phyloP scores from a whole-genome alignment of 208 protist genomes.

The Trypanosoma lewisi region DNA sequence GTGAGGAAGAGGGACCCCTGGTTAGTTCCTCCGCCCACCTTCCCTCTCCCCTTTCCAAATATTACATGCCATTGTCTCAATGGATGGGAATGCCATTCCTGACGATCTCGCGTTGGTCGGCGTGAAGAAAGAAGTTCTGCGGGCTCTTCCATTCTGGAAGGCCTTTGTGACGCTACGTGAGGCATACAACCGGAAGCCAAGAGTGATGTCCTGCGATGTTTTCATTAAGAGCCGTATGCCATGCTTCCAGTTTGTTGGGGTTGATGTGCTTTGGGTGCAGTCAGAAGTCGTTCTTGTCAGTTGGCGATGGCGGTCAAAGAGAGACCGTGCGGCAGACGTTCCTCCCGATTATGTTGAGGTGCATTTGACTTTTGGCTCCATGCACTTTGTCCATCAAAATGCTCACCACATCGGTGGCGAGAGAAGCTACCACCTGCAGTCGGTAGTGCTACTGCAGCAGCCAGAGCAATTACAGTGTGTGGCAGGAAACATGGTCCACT shows the following conservation, averaged over 20 bases:
- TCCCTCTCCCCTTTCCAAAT: not conserved
- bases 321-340: conserved; percentile 11
- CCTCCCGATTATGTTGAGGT: conserved; percentile 23
- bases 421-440: conserved; percentile 73
- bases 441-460: conserved; percentile 48
- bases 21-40: not conserved
- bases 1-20: not conserved
- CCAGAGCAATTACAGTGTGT: conserved; percentile 68
- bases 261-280: conserved; percentile 67
- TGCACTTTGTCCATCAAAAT: conserved; percentile 79
- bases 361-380: conserved; percentile 38
- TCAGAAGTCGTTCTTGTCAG: conserved; percentile 33
- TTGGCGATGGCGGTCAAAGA: conserved; percentile 10
- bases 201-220: conserved; percentile 32
- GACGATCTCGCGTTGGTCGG: conserved; percentile 34
- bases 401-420: conserved; percentile 32
- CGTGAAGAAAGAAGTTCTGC: conserved; percentile 50
- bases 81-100: conserved; percentile 18
- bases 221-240: conserved; percentile 36
- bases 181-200: conserved; percentile 22
- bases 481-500: conserved; percentile 70
- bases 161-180: conserved; percentile 48
- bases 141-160: conserved; percentile 70
- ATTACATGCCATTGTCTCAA: not conserved
- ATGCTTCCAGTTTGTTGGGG: conserved; percentile 48